Evolutionary conservation across 1,139 yeast genomes (phyloP).

Genomic region (Lodderomyces elongisporus): DNA sequence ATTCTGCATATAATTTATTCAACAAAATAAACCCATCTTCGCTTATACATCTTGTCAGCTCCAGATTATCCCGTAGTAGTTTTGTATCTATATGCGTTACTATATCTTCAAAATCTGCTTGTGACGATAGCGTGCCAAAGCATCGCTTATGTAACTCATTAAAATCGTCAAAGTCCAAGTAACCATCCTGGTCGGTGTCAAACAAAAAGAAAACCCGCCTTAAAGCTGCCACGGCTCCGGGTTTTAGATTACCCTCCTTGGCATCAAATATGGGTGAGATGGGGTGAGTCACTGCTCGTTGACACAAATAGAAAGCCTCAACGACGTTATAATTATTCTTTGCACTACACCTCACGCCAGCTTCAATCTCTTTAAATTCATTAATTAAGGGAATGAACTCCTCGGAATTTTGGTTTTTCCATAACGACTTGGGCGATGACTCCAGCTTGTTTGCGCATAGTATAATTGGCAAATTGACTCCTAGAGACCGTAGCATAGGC

Average conservation of each 20-base stretch:
- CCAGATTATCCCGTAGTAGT: constrained; percentile 10
- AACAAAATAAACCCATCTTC: constrained; percentile 71
- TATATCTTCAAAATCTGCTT: constrained; percentile 28
- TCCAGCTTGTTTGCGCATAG: constrained; percentile 85
- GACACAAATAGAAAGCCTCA: constrained; percentile 85
- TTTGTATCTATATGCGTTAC: constrained; percentile 23
- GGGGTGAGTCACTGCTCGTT: constrained; percentile 87
- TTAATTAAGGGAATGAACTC: constrained; percentile 83
- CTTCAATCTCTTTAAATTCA: constrained; percentile 91
- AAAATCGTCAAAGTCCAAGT: constrained; percentile 64
- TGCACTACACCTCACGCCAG: constrained; percentile 86
- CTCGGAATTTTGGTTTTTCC: constrained; percentile 41
- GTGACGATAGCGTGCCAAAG: constrained; percentile 46
- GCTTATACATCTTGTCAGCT: constrained; percentile 49
- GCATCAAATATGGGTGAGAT: constrained; percentile 91
- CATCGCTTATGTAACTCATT: constrained; percentile 66
- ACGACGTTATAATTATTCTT: constrained; percentile 76
- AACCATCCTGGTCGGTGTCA: constrained; percentile 89
- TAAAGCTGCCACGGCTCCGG: constrained; percentile 69
- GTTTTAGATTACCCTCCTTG: constrained; percentile 79
- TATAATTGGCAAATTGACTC: constrained; percentile 89
- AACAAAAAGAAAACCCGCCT: constrained; percentile 77
- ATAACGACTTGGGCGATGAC: constrained; percentile 18
- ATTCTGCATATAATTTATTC: constrained; percentile 78
- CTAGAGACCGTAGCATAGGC: constrained; percentile 85